phyloP scores from a whole-genome alignment of 2,329 filamentous ascomycete genomes.

The Teratosphaeria viscida region DNA sequence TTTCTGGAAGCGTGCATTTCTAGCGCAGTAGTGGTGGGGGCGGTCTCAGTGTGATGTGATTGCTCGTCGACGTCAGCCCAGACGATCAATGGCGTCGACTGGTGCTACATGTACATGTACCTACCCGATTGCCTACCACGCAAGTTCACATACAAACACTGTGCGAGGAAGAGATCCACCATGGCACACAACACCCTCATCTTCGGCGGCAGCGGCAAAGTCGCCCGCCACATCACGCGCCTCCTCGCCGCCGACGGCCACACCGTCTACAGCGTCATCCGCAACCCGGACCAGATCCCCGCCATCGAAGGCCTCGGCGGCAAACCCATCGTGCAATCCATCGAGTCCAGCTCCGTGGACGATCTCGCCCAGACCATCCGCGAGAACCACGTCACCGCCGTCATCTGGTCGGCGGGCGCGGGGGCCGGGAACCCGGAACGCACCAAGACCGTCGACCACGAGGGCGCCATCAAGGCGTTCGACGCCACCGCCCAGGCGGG shows the following conservation, averaged over 20 bases:
- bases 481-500: constrained; percentile 46
- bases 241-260: constrained; percentile 18
- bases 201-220: constrained; percentile 28
- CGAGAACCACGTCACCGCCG: constrained; percentile 22
- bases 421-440: constrained; percentile 37
- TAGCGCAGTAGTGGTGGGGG: background rate
- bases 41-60: background rate
- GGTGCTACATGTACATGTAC: background rate
- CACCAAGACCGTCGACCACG: constrained; percentile 50
- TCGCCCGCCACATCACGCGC: constrained; percentile 25
- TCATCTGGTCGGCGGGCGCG: constrained; percentile 25
- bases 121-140: background rate
- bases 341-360: constrained; percentile 30
- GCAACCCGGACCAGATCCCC: constrained; percentile 24
- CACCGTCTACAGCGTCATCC: constrained; percentile 26
- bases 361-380: constrained; percentile 30
- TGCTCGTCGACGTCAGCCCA: background rate
- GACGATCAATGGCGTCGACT: background rate
- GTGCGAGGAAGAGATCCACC: background rate
- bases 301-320: constrained; percentile 32
- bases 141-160: background rate
- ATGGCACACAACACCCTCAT: constrained; percentile 20
- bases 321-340: constrained; percentile 33
- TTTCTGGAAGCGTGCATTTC: background rate
- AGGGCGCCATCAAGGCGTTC: constrained; percentile 54